Conservation (phyloP, 2,329 filamentous ascomycete species). For the Colletotrichum sp. region DNA sequence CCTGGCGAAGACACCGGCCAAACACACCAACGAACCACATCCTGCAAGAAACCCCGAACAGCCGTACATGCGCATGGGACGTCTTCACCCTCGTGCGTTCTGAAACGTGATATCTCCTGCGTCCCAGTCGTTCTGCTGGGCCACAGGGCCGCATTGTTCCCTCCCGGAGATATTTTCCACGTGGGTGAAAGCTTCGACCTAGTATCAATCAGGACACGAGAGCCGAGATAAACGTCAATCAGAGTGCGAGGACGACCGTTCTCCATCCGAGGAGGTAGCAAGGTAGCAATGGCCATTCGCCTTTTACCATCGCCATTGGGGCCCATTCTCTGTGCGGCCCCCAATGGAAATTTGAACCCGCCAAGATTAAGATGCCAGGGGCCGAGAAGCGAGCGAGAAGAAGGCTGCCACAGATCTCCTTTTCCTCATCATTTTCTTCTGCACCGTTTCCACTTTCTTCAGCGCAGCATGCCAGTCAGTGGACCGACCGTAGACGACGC, state of each 20-base stretch:
- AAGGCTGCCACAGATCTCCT: background rate
- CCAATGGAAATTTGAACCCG: background rate
- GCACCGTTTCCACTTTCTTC: background rate
- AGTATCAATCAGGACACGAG: constrained; percentile 1
- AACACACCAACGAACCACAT: background rate
- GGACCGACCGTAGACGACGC: background rate
- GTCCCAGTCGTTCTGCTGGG: background rate
- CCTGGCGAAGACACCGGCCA: background rate
- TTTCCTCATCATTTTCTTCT: background rate
- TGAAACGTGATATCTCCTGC: background rate
- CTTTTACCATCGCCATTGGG: background rate
- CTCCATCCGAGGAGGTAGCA: background rate
- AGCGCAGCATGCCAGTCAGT: background rate
- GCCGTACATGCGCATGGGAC: background rate
- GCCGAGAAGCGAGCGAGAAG: background rate
- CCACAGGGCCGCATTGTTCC: background rate
- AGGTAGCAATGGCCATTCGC: background rate
- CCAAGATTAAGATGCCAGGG: background rate
- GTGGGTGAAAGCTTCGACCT: constrained; percentile 3
- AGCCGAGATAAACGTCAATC: background rate
- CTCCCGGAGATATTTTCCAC: constrained; percentile 4
- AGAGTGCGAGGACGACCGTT: background rate
- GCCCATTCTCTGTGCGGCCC: background rate
- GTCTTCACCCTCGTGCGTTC: background rate
- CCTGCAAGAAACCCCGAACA: background rate